Percentiles rank a stretch among this genome's conserved stretches.
phyloP scores from a whole-genome alignment of 805 yeast species.

The Yarrowia osloensis region DNA sequence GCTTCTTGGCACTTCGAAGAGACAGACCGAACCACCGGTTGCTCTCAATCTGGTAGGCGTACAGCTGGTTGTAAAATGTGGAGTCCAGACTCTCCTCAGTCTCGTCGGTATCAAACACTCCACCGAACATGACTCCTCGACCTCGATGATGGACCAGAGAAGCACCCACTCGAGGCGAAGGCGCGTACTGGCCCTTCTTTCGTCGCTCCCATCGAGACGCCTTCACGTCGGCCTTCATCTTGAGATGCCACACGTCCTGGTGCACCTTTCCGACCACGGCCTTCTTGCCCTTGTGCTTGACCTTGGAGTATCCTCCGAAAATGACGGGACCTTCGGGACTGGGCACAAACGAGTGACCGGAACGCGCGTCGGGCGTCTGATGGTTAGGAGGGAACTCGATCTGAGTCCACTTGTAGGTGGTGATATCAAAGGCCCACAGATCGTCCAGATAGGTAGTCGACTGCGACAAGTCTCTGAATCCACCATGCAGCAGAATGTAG shows the following conservation, averaged over 20 bases:
- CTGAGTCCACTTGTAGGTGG: slow-evolving; percentile 87
- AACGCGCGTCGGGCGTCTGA: slow-evolving; percentile 82
- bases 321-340: slow-evolving; percentile 75
- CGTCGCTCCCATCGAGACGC: slow-evolving; percentile 86
- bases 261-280: slow-evolving; percentile 88
- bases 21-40: slow-evolving; percentile 84
- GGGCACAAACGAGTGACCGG: slow-evolving; percentile 88
- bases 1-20: slow-evolving; percentile 54
- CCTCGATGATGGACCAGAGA: slow-evolving; percentile 86
- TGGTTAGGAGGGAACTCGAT: slow-evolving; percentile 82
- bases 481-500: slow-evolving; percentile 81
- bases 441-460: slow-evolving; percentile 83
- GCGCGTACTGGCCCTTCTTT: slow-evolving; percentile 84
- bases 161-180: slow-evolving; percentile 93
- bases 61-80: slow-evolving; percentile 74
- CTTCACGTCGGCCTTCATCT: slow-evolving; percentile 80
- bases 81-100: slow-evolving; percentile 91
- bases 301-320: slow-evolving; percentile 94
- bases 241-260: slow-evolving; percentile 81
- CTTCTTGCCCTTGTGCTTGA: slow-evolving; percentile 79
- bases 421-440: slow-evolving; percentile 89
- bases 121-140: slow-evolving; percentile 91
- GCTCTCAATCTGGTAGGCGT: slow-evolving; percentile 78
- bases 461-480: slow-evolving; percentile 85
- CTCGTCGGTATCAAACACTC: slow-evolving; percentile 92